Conservation (phyloP, 768 basidiomycete genomes). For the Mycena galericulata region DNA sequence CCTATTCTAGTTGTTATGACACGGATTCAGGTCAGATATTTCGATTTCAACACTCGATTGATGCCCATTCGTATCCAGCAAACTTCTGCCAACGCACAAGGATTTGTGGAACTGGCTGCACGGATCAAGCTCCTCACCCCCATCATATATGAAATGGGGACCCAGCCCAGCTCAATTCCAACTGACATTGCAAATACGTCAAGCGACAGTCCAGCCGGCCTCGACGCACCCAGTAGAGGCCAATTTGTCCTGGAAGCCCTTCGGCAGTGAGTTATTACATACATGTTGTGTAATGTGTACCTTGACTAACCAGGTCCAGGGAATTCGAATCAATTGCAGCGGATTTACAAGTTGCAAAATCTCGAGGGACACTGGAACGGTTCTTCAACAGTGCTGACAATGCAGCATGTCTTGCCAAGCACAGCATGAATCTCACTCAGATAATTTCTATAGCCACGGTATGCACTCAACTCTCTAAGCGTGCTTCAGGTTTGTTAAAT, state of each 20-base stretch:
- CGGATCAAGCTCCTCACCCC: conserved; percentile 17
- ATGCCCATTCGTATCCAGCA: neutral
- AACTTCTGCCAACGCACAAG: conserved; percentile 4
- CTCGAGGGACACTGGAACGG: neutral
- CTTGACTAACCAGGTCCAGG: neutral
- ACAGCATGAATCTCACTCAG: conserved; percentile 2
- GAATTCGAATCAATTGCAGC: conserved; percentile 6
- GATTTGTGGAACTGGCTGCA: conserved; percentile 3
- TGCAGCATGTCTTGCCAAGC: conserved; percentile 1
- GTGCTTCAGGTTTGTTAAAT: neutral
- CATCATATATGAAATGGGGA: conserved; percentile 1
- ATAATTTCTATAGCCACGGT: conserved; percentile 18
- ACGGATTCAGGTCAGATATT: conserved; percentile 4
- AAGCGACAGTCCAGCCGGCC: too few relatives aligned
- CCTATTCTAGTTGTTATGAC: neutral
- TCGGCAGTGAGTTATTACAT: neutral
- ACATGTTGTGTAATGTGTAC: too few relatives aligned
- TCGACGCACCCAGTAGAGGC: neutral
- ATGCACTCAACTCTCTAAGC: too few relatives aligned
- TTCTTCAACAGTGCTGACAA: conserved; percentile 28
- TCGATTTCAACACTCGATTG: neutral
- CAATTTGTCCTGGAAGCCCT: neutral
- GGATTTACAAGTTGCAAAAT: neutral
- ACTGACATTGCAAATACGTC: too few relatives aligned
- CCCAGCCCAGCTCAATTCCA: too few relatives aligned